Conservation (phyloP, 192 early-diverging fungal genomes). For the Spinellus fusiger region DNA sequence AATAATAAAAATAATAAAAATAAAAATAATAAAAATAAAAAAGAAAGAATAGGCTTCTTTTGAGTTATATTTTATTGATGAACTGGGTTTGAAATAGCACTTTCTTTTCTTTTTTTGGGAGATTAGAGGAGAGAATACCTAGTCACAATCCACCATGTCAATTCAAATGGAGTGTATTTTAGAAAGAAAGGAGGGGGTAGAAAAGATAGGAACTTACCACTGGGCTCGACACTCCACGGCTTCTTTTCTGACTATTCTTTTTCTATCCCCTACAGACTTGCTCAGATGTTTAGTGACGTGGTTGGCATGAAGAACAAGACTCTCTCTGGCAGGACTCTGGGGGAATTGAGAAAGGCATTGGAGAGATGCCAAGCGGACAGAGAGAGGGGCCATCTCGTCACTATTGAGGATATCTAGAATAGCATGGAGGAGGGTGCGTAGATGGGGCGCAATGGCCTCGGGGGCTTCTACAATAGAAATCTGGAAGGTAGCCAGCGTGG, state of each 20-base stretch:
- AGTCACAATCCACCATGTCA: too few species aligned
- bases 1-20: background rate
- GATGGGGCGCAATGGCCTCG: constrained; percentile 52
- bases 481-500: constrained; percentile 72
- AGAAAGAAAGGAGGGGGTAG: too few species aligned
- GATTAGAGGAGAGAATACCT: too few species aligned
- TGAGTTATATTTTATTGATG: too few species aligned
- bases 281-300: constrained; percentile 60
- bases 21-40: background rate
- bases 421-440: constrained; percentile 36
- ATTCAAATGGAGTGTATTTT: too few species aligned
- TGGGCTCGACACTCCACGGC: constrained; percentile 82
- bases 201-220: too few species aligned
- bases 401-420: constrained; percentile 34
- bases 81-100: too few species aligned
- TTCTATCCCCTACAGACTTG: constrained; percentile 75
- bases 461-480: constrained; percentile 68
- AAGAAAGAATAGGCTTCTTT: too few species aligned
- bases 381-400: constrained; percentile 25
- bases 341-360: constrained; percentile 64
- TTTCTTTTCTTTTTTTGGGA: too few species aligned
- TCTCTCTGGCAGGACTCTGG: constrained; percentile 50
- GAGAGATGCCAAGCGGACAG: constrained; percentile 69
- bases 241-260: constrained; percentile 80
- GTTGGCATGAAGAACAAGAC: constrained; percentile 55